phyloP scores from a whole-genome alignment of 352 stramenopile genomes.

The Aphanomyces invadans region DNA sequence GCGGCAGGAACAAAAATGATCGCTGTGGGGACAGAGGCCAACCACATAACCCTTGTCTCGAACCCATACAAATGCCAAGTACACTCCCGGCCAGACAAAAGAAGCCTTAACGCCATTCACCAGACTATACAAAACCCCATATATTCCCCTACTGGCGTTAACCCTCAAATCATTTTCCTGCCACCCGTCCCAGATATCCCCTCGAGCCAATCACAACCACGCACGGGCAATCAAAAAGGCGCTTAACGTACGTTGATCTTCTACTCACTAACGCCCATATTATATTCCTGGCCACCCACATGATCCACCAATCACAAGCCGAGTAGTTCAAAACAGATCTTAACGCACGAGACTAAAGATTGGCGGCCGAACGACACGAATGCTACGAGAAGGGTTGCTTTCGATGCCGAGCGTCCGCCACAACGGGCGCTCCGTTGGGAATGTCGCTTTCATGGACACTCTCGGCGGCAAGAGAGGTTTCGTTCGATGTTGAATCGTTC shows the following conservation, averaged over 20 bases:
- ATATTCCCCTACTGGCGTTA: slow-evolving; percentile 3
- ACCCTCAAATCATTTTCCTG: slow-evolving; percentile 8
- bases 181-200: slow-evolving; percentile 6
- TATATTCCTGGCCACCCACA: slow-evolving; percentile 6
- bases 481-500: too few relatives aligned
- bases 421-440: too few relatives aligned
- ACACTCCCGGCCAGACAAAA: not conserved
- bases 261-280: slow-evolving; percentile 3
- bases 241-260: slow-evolving; percentile 14
- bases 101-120: not conserved
- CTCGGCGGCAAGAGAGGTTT: too few relatives aligned
- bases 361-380: not conserved
- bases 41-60: not conserved
- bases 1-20: slow-evolving; percentile 6
- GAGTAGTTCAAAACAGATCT: not conserved
- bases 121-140: not conserved
- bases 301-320: not conserved
- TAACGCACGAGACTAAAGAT: too few relatives aligned
- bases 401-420: too few relatives aligned
- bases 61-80: slow-evolving; percentile 7
- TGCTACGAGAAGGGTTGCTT: not conserved
- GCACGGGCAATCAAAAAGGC: slow-evolving; percentile 5
- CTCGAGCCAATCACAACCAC: slow-evolving; percentile 5
- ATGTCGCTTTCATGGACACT: too few relatives aligned
- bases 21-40: not conserved